phyloP scores from a whole-genome alignment of 73 alveolate species.

The Symbiodinium natans region DNA sequence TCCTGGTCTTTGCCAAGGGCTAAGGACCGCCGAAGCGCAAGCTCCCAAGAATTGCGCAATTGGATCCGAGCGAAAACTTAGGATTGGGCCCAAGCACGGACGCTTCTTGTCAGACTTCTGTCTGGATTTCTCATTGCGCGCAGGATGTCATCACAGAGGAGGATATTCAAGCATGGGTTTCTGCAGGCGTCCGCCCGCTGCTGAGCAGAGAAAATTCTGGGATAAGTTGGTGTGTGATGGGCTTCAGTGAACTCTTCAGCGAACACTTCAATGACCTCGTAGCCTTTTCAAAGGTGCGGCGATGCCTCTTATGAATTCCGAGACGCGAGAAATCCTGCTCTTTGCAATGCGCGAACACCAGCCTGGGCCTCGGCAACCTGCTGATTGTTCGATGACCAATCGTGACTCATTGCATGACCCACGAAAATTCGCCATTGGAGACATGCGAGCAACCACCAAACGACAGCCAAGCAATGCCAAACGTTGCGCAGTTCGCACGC shows the following conservation, averaged over 20 bases:
- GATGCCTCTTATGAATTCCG: slow-evolving; percentile 42
- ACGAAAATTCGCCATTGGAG: no score
- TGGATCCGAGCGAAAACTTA: no score
- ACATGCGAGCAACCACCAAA: background rate
- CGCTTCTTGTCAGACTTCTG: no score
- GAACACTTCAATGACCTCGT: no score
- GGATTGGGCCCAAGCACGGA: no score
- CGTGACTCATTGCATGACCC: no score
- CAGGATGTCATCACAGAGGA: slow-evolving; percentile 69
- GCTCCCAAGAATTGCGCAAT: background rate
- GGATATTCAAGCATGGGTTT: slow-evolving; percentile 62
- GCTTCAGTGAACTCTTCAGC: no score
- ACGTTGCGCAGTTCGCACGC: background rate
- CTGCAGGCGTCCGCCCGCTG: slow-evolving; percentile 34
- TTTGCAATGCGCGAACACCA: slow-evolving; percentile 44
- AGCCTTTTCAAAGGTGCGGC: background rate
- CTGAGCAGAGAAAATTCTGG: background rate
- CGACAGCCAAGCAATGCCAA: background rate
- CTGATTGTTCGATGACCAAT: no score
- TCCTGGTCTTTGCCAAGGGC: background rate
- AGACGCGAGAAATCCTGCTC: slow-evolving; percentile 13
- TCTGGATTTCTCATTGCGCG: no score
- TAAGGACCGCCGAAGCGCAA: background rate
- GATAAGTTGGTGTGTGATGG: no score
- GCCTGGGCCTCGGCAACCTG: background rate